A percentile compares a stretch with the other conserved stretches of the same genome.
Conservation (phyloP, 1,139 yeast genomes). For the Lodderomyces orthopsilosis region DNA sequence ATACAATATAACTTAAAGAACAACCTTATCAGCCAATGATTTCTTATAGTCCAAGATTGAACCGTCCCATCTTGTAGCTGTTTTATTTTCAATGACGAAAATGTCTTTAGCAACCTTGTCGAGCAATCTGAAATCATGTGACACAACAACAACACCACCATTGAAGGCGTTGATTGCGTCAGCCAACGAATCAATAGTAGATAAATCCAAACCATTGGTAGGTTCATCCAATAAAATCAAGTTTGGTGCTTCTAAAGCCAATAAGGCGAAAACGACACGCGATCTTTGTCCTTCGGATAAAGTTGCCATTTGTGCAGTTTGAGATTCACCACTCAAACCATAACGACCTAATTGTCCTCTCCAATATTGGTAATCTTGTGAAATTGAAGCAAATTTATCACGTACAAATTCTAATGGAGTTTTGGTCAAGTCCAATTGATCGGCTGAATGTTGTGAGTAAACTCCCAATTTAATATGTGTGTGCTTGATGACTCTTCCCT, state of each 20-base stretch:
- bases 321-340: conserved; percentile 98
- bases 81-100: conserved; percentile 90
- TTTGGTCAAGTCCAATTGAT: conserved; percentile 92
- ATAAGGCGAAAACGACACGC: conserved; percentile 93
- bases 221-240: conserved; percentile 97
- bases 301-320: conserved; percentile 98
- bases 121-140: conserved; percentile 97
- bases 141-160: conserved; percentile 98
- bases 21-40: conserved; percentile 86
- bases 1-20: conserved; percentile 18
- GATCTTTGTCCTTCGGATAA: conserved; percentile 99
- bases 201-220: conserved; percentile 98
- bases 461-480: conserved; percentile 98
- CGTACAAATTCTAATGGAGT: conserved; percentile 96
- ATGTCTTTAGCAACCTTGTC: conserved; percentile 98
- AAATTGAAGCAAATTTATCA: conserved; percentile 81
- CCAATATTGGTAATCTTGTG: conserved; percentile 99
- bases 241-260: conserved; percentile 94
- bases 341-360: conserved; percentile 97
- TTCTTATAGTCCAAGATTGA: conserved; percentile 87
- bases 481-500: conserved; percentile 95
- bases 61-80: conserved; percentile 96
- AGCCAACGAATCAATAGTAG: conserved; percentile 96
- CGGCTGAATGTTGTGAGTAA: conserved; percentile 98
- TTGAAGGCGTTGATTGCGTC: conserved; percentile 91